Conservation (phyloP, 1,284 basidiomycete species). For the Ceratobasidium sp. region DNA sequence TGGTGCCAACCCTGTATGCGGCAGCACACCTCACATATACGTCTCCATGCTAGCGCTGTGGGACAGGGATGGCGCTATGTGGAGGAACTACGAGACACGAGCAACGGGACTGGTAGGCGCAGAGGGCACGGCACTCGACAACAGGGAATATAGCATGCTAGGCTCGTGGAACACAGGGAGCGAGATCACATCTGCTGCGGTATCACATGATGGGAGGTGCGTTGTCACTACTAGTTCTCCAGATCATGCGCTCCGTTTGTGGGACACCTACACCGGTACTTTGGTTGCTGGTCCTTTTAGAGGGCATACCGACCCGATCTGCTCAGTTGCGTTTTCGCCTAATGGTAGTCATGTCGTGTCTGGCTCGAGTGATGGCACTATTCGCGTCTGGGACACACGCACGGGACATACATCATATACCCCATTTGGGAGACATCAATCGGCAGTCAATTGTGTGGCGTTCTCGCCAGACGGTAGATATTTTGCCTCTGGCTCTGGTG, state of each 20-base stretch:
- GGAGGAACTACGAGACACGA: not conserved
- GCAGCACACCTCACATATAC: conserved; percentile 33
- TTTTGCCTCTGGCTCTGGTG: not conserved
- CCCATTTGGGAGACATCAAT: not conserved
- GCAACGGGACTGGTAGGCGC: too few relatives aligned
- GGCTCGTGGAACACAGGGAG: not conserved
- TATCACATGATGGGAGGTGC: not conserved
- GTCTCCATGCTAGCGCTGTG: conserved; percentile 16
- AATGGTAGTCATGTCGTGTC: conserved; percentile 4
- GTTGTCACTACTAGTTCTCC: not conserved
- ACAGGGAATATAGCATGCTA: not conserved
- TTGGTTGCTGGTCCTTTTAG: not conserved
- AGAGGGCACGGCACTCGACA: not conserved
- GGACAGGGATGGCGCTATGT: not conserved
- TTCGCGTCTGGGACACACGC: not conserved
- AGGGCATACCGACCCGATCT: not conserved
- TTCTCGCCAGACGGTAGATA: not conserved
- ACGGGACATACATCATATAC: not conserved
- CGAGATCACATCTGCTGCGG: not conserved
- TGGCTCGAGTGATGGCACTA: not conserved
- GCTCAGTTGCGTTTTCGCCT: conserved; percentile 11
- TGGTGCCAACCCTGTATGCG: not conserved
- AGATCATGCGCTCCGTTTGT: not conserved
- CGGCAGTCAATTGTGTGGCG: not conserved
- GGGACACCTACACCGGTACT: not conserved